phyloP scores from a whole-genome alignment of 305 asterid species.

The Fraxinus sp. region DNA sequence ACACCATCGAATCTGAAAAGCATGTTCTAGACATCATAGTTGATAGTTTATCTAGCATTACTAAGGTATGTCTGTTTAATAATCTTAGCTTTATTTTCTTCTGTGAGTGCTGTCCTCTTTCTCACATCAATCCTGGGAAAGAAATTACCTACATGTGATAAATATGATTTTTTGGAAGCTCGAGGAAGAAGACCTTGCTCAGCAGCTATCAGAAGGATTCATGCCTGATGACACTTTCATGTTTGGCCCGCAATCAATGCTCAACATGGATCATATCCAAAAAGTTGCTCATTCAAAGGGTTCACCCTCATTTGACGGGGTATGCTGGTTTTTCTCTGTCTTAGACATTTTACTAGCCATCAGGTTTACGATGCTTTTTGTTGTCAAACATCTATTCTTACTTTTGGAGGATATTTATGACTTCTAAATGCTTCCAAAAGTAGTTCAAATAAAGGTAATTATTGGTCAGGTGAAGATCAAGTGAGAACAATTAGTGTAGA shows the following conservation, averaged over 20 bases:
- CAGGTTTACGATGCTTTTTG: background rate
- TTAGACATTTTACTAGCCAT: background rate
- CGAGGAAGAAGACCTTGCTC: slow-evolving; percentile 60
- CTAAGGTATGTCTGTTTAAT: slow-evolving; percentile 50
- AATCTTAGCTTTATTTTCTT: background rate
- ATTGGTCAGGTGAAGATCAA: background rate
- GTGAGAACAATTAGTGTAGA: background rate
- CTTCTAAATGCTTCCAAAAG: background rate
- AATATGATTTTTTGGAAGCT: slow-evolving; percentile 36
- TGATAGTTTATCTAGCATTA: slow-evolving; percentile 52
- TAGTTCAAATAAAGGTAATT: background rate
- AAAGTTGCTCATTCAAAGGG: slow-evolving; percentile 53
- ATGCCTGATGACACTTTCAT: slow-evolving; percentile 81
- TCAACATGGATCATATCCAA: slow-evolving; percentile 58
- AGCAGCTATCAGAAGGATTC: slow-evolving; percentile 74
- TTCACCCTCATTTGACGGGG: slow-evolving; percentile 82
- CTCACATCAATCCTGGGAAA: background rate
- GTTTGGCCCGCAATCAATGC: slow-evolving; percentile 69
- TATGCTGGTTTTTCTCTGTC: slow-evolving; percentile 24
- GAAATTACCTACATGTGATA: background rate
- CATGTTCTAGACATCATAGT: slow-evolving; percentile 44
- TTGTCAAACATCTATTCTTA: background rate
- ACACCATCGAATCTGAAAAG: slow-evolving; percentile 54
- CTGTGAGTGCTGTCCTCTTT: background rate
- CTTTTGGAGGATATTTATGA: background rate